Evolutionary conservation across 768 basidiomycete genomes (phyloP).

Genomic region (Suillus cothurnatus): DNA sequence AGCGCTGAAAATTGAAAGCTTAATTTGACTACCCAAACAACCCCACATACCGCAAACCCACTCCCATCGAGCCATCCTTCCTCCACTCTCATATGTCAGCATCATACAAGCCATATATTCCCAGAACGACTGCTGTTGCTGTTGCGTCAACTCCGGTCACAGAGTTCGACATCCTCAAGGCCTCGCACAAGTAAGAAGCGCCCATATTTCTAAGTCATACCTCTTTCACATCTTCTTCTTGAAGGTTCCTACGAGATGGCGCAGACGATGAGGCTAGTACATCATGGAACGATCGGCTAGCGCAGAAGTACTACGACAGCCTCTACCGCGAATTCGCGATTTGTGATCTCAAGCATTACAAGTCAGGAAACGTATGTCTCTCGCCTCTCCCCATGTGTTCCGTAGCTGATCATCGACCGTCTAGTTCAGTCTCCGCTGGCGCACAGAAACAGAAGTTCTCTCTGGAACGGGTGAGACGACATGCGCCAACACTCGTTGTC

Average conservation of each 20-base stretch:
- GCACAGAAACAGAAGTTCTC: constrained; percentile 89
- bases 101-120: constrained; percentile 19
- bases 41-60: background rate
- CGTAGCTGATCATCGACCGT: constrained; percentile 1
- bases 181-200: constrained; percentile 60
- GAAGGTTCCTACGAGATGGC: constrained; percentile 78
- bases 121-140: constrained; percentile 4
- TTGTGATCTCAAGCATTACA: constrained; percentile 96
- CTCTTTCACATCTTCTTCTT: background rate
- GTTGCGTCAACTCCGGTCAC: constrained; percentile 26
- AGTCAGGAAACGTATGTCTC: constrained; percentile 75
- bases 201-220: background rate
- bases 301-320: constrained; percentile 83
- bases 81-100: constrained; percentile 7
- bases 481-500: constrained; percentile 89
- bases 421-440: constrained; percentile 87
- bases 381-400: background rate
- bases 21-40: background rate
- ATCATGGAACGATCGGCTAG: constrained; percentile 85
- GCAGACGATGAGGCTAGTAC: constrained; percentile 36
- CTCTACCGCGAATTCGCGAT: constrained; percentile 92
- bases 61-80: background rate
- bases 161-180: constrained; percentile 79
- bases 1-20: too few species aligned
- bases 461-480: constrained; percentile 83